A percentile compares a stretch with the other conserved stretches of the same genome.
Evolutionary conservation across 23 red algal species (phyloP).

Genomic region (Gracilaria gracilis): DNA sequence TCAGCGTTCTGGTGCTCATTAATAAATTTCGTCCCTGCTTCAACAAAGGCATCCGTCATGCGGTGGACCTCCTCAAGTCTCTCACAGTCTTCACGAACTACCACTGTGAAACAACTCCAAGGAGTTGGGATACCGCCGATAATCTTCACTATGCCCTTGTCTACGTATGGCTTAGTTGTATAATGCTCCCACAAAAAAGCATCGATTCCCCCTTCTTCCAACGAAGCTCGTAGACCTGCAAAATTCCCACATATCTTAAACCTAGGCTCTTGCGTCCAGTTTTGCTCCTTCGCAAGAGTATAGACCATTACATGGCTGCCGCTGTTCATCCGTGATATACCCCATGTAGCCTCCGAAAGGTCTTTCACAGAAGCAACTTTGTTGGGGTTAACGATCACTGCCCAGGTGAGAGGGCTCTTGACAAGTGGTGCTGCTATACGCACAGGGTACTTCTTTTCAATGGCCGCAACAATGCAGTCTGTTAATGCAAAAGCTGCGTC

Average conservation of each 20-base stretch:
- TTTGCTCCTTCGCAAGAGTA: slow-evolving; percentile 47
- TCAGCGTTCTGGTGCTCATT: slow-evolving; percentile 4
- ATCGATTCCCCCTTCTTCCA: slow-evolving; percentile 55
- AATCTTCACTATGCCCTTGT: slow-evolving; percentile 55
- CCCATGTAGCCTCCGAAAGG: slow-evolving; percentile 56
- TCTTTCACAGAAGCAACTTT: slow-evolving; percentile 1
- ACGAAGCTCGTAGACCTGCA: slow-evolving; percentile 52
- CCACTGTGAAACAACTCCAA: slow-evolving; percentile 72
- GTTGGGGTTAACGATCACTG: slow-evolving; percentile 32
- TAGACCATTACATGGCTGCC: slow-evolving; percentile 79
- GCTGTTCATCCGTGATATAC: slow-evolving; percentile 71
- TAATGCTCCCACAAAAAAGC: slow-evolving; percentile 87
- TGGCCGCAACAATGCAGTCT: slow-evolving; percentile 70
- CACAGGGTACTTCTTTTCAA: slow-evolving; percentile 49
- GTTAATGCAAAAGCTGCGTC: slow-evolving; percentile 74
- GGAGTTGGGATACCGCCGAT: slow-evolving; percentile 75
- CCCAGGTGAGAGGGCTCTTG: slow-evolving; percentile 73
- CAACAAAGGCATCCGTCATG: slow-evolving; percentile 44
- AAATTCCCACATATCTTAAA: slow-evolving; percentile 79
- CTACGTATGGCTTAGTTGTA: slow-evolving; percentile 80
- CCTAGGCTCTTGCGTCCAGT: slow-evolving; percentile 32
- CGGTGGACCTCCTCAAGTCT: slow-evolving; percentile 11
- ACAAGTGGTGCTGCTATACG: slow-evolving; percentile 62
- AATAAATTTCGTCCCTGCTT: slow-evolving; percentile 34
- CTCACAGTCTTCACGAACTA: slow-evolving; percentile 26